Conservation (phyloP, 208 protist species). For the Leishmania tropica region DNA sequence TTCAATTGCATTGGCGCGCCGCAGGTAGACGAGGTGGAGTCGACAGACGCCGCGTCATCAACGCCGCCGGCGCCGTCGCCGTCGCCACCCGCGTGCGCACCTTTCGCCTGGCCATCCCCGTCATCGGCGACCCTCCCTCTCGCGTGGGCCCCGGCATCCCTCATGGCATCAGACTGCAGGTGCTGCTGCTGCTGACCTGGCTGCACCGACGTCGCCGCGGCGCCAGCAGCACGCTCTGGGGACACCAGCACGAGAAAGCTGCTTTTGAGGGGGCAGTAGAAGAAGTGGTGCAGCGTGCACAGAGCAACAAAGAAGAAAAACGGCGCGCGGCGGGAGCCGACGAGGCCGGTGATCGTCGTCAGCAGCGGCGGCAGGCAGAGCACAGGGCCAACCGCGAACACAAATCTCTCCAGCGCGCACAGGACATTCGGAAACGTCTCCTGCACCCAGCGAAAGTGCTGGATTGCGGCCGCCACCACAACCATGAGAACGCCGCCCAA, state of each 20-base stretch:
- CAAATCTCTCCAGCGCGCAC: constrained; percentile 66
- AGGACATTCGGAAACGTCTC: constrained; percentile 67
- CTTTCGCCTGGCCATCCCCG: not conserved
- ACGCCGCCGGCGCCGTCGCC: constrained; percentile 2
- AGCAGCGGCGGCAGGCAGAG: constrained; percentile 71
- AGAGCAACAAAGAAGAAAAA: constrained; percentile 62
- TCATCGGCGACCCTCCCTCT: constrained; percentile 6
- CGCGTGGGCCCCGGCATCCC: constrained; percentile 7
- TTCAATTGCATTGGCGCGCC: constrained; percentile 53
- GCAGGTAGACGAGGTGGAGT: constrained; percentile 11
- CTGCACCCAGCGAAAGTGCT: constrained; percentile 90
- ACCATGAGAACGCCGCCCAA: constrained; percentile 44
- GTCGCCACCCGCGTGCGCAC: not conserved
- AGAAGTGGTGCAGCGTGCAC: constrained; percentile 68
- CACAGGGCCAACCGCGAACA: constrained; percentile 66
- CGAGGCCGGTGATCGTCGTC: constrained; percentile 61
- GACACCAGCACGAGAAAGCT: constrained; percentile 58
- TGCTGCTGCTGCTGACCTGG: constrained; percentile 8
- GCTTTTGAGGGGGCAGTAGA: constrained; percentile 77
- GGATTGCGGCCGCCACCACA: constrained; percentile 42
- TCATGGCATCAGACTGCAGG: constrained; percentile 3
- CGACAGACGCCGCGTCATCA: constrained; percentile 23
- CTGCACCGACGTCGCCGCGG: not conserved
- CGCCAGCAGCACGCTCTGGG: not conserved
- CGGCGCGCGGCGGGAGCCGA: constrained; percentile 69